These are phyloP conservation scores for Dactylellina leptospora DNA, from an alignment of 2,329 filamentous ascomycete species.

Conservation along the genomic window DNA sequence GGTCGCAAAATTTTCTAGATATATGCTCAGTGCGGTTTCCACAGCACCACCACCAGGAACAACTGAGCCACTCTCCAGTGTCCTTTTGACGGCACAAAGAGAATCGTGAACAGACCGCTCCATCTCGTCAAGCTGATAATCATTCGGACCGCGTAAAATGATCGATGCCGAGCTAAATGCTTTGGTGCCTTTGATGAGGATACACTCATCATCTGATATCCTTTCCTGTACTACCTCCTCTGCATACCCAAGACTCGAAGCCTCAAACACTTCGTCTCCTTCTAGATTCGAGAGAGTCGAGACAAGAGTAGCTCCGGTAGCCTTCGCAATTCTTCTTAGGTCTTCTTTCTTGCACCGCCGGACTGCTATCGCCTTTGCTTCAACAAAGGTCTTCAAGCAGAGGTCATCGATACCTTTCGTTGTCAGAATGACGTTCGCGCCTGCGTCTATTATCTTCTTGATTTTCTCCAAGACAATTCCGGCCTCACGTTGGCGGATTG, in stretches of 20 bases:
- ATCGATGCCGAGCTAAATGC: conserved; percentile 92
- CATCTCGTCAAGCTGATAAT: conserved; percentile 98
- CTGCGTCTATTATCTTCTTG: conserved; percentile 96
- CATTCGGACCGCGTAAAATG: conserved; percentile 93
- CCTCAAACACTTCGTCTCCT: conserved; percentile 94
- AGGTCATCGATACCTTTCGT: conserved; percentile 99
- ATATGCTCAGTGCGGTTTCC: conserved; percentile 98
- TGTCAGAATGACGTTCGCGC: conserved; percentile 93
- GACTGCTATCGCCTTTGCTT: conserved; percentile 94
- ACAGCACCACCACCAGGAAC: conserved; percentile 96
- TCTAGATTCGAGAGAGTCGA: conserved; percentile 95
- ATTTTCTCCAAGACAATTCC: conserved; percentile 93
- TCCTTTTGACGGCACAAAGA: conserved; percentile 94
- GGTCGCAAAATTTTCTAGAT: conserved; percentile 97
- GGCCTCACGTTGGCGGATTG: conserved; percentile 91
- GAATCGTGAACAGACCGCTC: conserved; percentile 98
- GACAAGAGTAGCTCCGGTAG: conserved; percentile 90
- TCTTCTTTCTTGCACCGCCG: conserved; percentile 99
- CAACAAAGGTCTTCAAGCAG: conserved; percentile 91
- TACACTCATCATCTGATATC: conserved; percentile 98
- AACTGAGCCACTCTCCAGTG: conserved; percentile 93
- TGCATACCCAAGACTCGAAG: conserved; percentile 85
- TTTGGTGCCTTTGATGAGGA: conserved; percentile 95
- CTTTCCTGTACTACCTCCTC: conserved; percentile 98
- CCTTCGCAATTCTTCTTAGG: conserved; percentile 90